A percentile compares a stretch with the other conserved stretches of the same genome.
Conservation (phyloP, 1,139 yeast genomes). For the Geotrichum reessii region DNA sequence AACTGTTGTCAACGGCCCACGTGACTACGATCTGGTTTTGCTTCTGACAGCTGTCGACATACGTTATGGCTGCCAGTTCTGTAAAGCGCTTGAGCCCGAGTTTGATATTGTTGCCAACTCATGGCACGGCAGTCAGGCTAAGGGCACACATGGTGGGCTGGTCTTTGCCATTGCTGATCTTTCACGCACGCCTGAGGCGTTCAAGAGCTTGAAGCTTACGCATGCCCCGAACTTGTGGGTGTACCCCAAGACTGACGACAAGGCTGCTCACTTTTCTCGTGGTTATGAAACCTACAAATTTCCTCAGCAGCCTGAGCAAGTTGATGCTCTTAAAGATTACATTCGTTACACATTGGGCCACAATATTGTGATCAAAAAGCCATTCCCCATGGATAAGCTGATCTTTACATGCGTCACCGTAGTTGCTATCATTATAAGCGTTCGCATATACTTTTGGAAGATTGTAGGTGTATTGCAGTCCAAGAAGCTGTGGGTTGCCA, state of each 20-base stretch:
- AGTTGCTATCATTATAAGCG: conserved; percentile 21
- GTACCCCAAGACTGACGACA: conserved; percentile 52
- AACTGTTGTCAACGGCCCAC: conserved; percentile 55
- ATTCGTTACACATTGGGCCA: conserved; percentile 42
- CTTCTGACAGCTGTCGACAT: conserved; percentile 70
- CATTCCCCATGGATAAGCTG: conserved; percentile 50
- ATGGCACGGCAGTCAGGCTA: conserved; percentile 44
- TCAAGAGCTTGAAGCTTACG: conserved; percentile 49
- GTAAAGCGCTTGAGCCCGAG: conserved; percentile 66
- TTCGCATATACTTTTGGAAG: conserved; percentile 30
- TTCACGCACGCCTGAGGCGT: conserved; percentile 49
- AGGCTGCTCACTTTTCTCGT: conserved; percentile 28
- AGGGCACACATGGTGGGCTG: conserved; percentile 44
- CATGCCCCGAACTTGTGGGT: conserved; percentile 75
- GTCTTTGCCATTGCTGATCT: conserved; percentile 75
- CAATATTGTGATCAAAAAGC: conserved; percentile 47
- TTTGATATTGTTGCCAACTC: conserved; percentile 57
- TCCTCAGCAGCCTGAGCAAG: conserved; percentile 52
- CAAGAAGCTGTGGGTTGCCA: conserved; percentile 61
- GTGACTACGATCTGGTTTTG: conserved; percentile 62
- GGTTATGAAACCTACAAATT: conserved; percentile 45
- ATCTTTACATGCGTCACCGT: conserved; percentile 42
- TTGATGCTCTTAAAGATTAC: conserved; percentile 36
- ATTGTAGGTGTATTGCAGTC: conserved; percentile 36
- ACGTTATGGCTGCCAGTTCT: conserved; percentile 70